These are phyloP conservation scores for Microdochium bolleyi DNA, from an alignment of 2,329 filamentous ascomycete genomes.

Conservation along the genomic window DNA sequence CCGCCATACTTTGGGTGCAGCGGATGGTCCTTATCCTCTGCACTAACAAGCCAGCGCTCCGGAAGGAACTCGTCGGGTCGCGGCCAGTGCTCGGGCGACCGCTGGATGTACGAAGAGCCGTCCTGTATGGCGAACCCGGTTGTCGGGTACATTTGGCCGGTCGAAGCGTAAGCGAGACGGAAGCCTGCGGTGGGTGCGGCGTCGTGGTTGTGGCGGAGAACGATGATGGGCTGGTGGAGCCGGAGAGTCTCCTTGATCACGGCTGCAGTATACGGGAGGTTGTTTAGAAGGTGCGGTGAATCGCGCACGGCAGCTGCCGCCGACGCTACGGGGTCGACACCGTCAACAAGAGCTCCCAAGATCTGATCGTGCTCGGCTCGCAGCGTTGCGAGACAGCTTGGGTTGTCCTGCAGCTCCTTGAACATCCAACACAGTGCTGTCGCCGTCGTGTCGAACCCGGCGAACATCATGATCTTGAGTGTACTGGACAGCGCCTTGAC, in stretches of 20 bases:
- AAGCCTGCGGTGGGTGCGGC: not conserved
- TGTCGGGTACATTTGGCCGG: slow-evolving; percentile 23
- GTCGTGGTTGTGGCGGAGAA: slow-evolving; percentile 21
- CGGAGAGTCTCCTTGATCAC: slow-evolving; percentile 28
- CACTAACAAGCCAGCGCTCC: slow-evolving; percentile 4
- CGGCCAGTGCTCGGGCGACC: not conserved
- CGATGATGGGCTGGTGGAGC: slow-evolving; percentile 22
- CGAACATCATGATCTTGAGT: slow-evolving; percentile 32
- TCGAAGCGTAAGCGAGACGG: slow-evolving; percentile 5
- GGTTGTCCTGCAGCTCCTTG: slow-evolving; percentile 25
- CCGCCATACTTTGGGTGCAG: slow-evolving; percentile 20
- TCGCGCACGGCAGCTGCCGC: slow-evolving; percentile 2
- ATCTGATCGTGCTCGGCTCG: slow-evolving; percentile 27
- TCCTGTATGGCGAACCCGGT: slow-evolving; percentile 6
- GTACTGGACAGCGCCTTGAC: slow-evolving; percentile 9
- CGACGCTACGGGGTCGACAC: slow-evolving; percentile 4
- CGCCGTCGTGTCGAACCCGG: slow-evolving; percentile 57
- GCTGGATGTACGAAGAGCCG: not conserved
- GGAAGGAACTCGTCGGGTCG: slow-evolving; percentile 2
- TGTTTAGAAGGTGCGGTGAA: slow-evolving; percentile 17
- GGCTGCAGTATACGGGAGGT: slow-evolving; percentile 25
- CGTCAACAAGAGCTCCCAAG: slow-evolving; percentile 16
- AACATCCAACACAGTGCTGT: slow-evolving; percentile 44
- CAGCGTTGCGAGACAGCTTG: slow-evolving; percentile 15
- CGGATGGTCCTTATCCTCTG: slow-evolving; percentile 11